These are phyloP conservation scores for Candida sanyaensis DNA, from an alignment of 1,139 yeast species.

Conservation along the genomic window DNA sequence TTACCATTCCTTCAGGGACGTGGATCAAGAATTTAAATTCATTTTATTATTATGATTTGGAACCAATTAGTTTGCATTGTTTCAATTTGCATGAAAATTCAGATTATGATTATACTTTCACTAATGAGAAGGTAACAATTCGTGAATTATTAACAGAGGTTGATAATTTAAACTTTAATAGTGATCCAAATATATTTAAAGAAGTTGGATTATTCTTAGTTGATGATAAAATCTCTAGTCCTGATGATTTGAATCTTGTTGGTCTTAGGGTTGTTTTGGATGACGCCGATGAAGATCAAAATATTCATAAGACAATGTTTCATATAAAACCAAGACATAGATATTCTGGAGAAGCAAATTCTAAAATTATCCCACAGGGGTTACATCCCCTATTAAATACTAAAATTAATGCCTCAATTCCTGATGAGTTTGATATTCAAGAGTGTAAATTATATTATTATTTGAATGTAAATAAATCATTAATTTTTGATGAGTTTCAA, in stretches of 20 bases:
- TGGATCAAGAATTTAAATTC: conserved; percentile 26
- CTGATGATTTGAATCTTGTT: conserved; percentile 36
- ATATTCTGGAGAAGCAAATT: conserved; percentile 5
- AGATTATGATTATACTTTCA: conserved; percentile 18
- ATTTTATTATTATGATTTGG: conserved; percentile 19
- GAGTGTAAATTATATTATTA: conserved; percentile 38
- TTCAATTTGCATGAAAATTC: neutral
- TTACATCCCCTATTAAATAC: conserved; percentile 39
- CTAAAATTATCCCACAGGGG: conserved; percentile 29
- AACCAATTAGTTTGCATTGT: conserved; percentile 6
- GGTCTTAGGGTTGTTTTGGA: conserved; percentile 36
- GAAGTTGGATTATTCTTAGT: conserved; percentile 39
- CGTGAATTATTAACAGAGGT: conserved; percentile 16
- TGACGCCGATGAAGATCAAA: conserved; percentile 11
- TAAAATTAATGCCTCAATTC: conserved; percentile 13
- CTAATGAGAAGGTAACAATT: conserved; percentile 16
- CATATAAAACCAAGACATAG: conserved; percentile 48
- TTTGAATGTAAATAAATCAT: conserved; percentile 30
- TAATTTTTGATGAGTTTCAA: conserved; percentile 47
- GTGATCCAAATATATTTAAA: conserved; percentile 16
- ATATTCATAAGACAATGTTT: conserved; percentile 39
- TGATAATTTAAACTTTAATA: conserved; percentile 8
- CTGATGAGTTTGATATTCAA: conserved; percentile 26
- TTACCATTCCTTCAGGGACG: conserved; percentile 15
- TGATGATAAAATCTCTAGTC: conserved; percentile 24